Percentiles rank a stretch among this genome's conserved stretches.
phyloP scores from a whole-genome alignment of 1,139 yeast species.

The Suhomyces wounanorum region DNA sequence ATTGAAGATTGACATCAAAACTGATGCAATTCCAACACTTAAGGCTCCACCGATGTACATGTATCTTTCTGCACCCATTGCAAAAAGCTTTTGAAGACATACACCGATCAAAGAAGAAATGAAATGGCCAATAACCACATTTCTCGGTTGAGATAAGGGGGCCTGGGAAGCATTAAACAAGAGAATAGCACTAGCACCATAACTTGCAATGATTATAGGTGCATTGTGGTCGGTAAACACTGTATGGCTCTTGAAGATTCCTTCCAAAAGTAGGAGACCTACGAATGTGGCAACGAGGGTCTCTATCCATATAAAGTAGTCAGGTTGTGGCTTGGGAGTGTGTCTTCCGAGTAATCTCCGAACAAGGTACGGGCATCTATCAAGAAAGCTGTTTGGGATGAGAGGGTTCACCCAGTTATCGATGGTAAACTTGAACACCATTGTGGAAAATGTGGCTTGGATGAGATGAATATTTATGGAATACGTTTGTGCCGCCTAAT shows the following conservation, averaged over 20 bases:
- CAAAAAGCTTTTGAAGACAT: constrained; percentile 56
- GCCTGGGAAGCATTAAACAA: constrained; percentile 57
- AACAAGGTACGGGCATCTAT: constrained; percentile 31
- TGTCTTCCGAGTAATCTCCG: constrained; percentile 39
- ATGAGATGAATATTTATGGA: too few relatives aligned
- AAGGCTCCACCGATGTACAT: constrained; percentile 66
- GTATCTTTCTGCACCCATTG: constrained; percentile 40
- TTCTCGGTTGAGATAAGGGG: constrained; percentile 71
- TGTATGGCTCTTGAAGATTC: constrained; percentile 48
- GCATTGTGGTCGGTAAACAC: constrained; percentile 48
- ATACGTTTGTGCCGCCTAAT: too few relatives aligned
- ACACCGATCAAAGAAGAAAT: constrained; percentile 56
- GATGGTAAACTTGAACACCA: constrained; percentile 47
- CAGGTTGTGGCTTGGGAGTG: constrained; percentile 33
- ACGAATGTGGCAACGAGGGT: constrained; percentile 50
- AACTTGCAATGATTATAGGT: constrained; percentile 61
- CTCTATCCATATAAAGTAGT: constrained; percentile 51
- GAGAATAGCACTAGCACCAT: constrained; percentile 67
- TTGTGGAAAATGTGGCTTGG: constrained; percentile 9
- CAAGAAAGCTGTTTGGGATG: constrained; percentile 33
- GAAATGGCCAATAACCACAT: constrained; percentile 59
- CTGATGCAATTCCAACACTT: constrained; percentile 58
- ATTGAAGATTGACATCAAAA: constrained; percentile 56
- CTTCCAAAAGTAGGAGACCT: constrained; percentile 55
- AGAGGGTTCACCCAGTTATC: constrained; percentile 33